Base-by-base conservation (phyloP, 331 rosid genomes). In the Malus hybrid region DNA sequence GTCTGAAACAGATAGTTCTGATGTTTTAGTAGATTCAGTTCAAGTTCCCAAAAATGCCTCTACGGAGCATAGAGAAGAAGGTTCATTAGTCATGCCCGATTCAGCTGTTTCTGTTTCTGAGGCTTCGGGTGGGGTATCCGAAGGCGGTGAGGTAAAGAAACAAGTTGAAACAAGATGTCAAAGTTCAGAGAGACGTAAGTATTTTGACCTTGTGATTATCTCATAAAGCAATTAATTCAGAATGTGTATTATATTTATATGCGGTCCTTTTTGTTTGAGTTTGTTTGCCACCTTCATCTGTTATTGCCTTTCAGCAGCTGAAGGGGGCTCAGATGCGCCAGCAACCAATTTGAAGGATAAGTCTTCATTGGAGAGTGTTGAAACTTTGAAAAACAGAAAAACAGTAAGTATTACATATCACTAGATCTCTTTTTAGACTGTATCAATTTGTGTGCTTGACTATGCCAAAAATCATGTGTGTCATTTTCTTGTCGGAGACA, bases 341-440 rank as follows among this genome's bases (percentile, higher is more conserved):
- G 65, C 75, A 13, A 32, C 76, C 60, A 81, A 82, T 36, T 32
- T 8, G 62, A 90, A 86, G 80, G 90, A 88, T 44, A 66, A 71
- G 20, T 67, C 82, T 33, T 77, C 82, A 12, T 6, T 83, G 48
- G 97, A 80, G 80, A 79, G 36, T 71, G 81, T 67, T 33, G 85
- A 83, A 77, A 39, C 82, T 77, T 79, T 77, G 22, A 93, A 90
- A 83, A 83, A 28, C 84, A 90, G 67, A 83, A 93, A 93, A 83
- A 42, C 82, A 6, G 98, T 91, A n/a, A 83, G 97, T 81, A 64
- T 65, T 36, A 75, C 57, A 31, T 76, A 69, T 76, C 65, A 75
- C 34, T 71, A 28, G 50, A 67, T 70, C 63, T 69, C 69, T 12
- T 5, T 19, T 19, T 74, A 72, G 74, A 36, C 65, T 63, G n/a